Evolutionary conservation across 345 rosid genomes (phyloP).

Genomic region (Eucalyptus grandis): DNA sequence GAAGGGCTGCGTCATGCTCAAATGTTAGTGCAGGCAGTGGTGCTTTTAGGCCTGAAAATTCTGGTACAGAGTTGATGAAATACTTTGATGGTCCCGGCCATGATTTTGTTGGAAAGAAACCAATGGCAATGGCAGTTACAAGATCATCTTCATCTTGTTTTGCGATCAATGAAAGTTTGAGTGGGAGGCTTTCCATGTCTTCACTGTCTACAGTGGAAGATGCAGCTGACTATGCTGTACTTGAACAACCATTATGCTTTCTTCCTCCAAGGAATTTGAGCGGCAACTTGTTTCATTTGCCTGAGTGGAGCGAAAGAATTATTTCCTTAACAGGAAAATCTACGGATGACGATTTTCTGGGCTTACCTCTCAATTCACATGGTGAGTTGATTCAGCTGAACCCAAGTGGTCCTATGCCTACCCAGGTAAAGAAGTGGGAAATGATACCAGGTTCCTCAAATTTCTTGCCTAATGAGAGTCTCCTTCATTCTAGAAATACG

Average conservation of each 20-base stretch:
- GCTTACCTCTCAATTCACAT: conserved; percentile 51
- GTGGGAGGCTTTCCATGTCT: conserved; percentile 2
- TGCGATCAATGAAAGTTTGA: conserved; percentile 3
- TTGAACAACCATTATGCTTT: conserved; percentile 5
- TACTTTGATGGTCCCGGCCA: conserved; percentile 3
- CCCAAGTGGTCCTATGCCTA: conserved; percentile 9
- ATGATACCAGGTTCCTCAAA: conserved; percentile 7
- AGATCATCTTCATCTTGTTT: conserved; percentile 10
- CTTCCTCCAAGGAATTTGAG: conserved; percentile 2
- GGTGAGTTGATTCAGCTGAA: conserved; percentile 38
- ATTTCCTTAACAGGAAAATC: conserved; percentile 11
- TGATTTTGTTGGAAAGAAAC: conserved; percentile 5
- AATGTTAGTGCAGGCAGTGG: conserved; percentile 1
- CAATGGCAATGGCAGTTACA: conserved; percentile 6
- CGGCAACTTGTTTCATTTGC: background rate
- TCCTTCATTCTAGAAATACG: background rate
- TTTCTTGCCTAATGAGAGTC: background rate
- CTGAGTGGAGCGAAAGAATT: conserved; percentile 13
- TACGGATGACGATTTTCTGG: conserved; percentile 9
- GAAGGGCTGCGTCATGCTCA: background rate
- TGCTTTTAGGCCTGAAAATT: conserved; percentile 2
- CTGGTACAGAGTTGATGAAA: conserved; percentile 1
- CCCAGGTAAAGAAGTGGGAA: conserved; percentile 3
- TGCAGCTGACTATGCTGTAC: conserved; percentile 1
- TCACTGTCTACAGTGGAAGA: conserved; percentile 4